phyloP scores from a whole-genome alignment of 2,329 filamentous ascomycete genomes.

The Penicillium corylophilum region DNA sequence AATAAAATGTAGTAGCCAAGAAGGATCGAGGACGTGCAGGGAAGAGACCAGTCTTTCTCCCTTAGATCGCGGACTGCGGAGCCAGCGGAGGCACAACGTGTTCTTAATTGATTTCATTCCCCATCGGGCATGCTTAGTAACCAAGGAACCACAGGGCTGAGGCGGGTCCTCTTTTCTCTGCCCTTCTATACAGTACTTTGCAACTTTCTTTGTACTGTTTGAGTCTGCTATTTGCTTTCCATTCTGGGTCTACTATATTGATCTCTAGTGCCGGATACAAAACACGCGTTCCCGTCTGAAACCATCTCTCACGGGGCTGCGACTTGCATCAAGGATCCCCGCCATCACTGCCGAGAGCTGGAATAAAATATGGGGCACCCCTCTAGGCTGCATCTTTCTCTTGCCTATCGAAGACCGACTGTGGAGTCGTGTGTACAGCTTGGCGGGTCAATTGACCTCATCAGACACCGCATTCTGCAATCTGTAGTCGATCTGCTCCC shows the following conservation, averaged over 20 bases:
- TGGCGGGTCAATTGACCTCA: slow-evolving; percentile 5
- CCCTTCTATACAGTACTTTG: background rate
- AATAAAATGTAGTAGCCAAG: background rate
- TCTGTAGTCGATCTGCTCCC: slow-evolving; percentile 1
- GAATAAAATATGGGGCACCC: slow-evolving; percentile 16
- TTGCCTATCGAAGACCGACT: slow-evolving; percentile 12
- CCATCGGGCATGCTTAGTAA: slow-evolving; percentile 18
- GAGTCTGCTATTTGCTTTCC: background rate
- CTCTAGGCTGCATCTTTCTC: slow-evolving; percentile 25
- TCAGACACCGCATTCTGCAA: slow-evolving; percentile 8
- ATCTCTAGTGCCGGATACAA: background rate
- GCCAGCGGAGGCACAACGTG: slow-evolving; percentile 27
- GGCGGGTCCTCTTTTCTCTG: slow-evolving; percentile 2
- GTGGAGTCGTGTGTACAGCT: slow-evolving; percentile 14
- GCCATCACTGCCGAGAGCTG: slow-evolving; percentile 10
- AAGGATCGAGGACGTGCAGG: background rate
- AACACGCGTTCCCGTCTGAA: background rate
- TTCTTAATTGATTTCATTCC: slow-evolving; percentile 26
- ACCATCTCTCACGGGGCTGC: background rate
- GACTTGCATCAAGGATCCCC: slow-evolving; percentile 8
- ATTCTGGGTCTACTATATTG: background rate
- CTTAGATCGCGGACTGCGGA: slow-evolving; percentile 4
- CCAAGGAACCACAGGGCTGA: slow-evolving; percentile 24
- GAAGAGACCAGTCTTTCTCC: slow-evolving; percentile 3
- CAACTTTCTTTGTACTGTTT: background rate